Base-by-base conservation (phyloP, 139 green algal species). In the Chlorella sorokiniana region DNA sequence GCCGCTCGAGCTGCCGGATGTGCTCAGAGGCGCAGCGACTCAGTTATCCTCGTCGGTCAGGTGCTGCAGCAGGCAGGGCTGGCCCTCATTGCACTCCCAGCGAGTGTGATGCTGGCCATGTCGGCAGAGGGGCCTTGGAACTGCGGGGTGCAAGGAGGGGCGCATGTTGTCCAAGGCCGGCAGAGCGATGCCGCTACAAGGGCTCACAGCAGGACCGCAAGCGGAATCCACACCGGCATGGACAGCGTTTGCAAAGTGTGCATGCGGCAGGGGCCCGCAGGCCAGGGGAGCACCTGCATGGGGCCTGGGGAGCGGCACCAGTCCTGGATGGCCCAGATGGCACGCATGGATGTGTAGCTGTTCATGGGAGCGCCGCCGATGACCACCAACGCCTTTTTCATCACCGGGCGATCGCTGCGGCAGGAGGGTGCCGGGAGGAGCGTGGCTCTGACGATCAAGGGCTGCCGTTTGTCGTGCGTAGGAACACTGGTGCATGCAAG, bases 251-350 rank as follows among this genome's bases (percentile, higher is more conserved):
- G n/a, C n/a, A n/a, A n/a, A n/a, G n/a, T 9, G 33, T 29, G 33
- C 35, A 42, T 4, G 64, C 33, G 16, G 31, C 22, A 40, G 29
- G 16, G 9, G n/a, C 41, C 5, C 20, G 23, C 20, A 27, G 25
- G 11, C 37, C 41, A 4, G 10, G 29, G 1, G 22, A 18, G 20
- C 37, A 81, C 72, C 75, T 90, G 86, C 71, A 94, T 94, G 22
- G 90, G 90, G 1, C 90, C 91, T 1, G 91, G 90, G 69, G 52
- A 88, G 31, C 87, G 59, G 85, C 86, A 94, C 63, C 83, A 83
- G 87, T 94, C 91, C 37, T 88, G 54, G 22, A 89, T 40, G 33
- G 79, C 87, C 90, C 91, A 94, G 22, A 83, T 33, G n/a, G 81
- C 83, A 4, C 90, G 81, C 62, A 69, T 22, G 27, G 77, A 41